Evolutionary conservation across 345 rosid species (phyloP).

Genomic region (Anacardium occidentale): DNA sequence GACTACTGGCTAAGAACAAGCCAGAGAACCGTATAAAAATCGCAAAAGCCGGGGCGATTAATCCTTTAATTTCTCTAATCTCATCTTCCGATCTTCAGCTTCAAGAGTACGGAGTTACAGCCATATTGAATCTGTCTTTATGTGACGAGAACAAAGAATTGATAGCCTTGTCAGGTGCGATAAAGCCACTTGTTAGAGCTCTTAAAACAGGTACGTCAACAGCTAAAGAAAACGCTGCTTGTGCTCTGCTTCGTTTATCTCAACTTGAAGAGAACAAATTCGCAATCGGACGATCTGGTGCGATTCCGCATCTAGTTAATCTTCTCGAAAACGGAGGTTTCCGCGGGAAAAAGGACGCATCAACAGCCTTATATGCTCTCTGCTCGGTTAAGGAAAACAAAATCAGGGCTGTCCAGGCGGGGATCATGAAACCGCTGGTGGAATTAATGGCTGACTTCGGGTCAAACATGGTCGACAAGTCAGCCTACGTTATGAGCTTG

Average conservation of each 20-base stretch:
- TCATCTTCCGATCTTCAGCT: constrained; percentile 72
- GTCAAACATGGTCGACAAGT: constrained; percentile 96
- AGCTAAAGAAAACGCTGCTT: constrained; percentile 87
- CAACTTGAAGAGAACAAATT: constrained; percentile 77
- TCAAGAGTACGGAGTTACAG: constrained; percentile 92
- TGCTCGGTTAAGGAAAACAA: constrained; percentile 86
- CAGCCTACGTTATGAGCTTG: constrained; percentile 67
- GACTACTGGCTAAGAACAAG: constrained; percentile 88
- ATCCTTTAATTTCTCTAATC: constrained; percentile 62
- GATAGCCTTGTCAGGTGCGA: constrained; percentile 79
- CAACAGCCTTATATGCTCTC: constrained; percentile 81
- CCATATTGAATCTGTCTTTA: constrained; percentile 78
- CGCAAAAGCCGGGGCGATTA: constrained; percentile 80
- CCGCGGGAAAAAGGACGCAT: constrained; percentile 91
- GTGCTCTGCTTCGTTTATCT: constrained; percentile 85
- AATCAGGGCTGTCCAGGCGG: constrained; percentile 69
- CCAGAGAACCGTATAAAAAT: constrained; percentile 80
- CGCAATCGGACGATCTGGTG: constrained; percentile 90
- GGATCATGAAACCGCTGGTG: constrained; percentile 77
- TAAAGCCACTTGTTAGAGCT: constrained; percentile 76
- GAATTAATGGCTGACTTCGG: constrained; percentile 95
- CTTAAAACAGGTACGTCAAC: constrained; percentile 74
- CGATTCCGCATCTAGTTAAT: constrained; percentile 64
- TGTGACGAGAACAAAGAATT: constrained; percentile 87
- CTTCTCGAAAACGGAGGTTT: constrained; percentile 66